phyloP scores from a whole-genome alignment of 345 rosid species.

The Aethionema arabicum region DNA sequence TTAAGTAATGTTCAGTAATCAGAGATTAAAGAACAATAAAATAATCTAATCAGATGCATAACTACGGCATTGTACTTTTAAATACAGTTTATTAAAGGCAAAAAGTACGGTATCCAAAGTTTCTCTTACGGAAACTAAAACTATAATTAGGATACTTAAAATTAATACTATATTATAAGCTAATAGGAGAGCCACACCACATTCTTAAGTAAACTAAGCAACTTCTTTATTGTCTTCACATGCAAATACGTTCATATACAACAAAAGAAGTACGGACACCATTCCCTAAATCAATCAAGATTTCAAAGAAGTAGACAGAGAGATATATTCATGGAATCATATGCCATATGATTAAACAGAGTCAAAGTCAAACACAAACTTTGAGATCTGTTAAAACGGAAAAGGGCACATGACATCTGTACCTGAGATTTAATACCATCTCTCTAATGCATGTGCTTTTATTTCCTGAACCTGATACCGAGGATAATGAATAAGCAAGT shows the following conservation, averaged over 20 bases:
- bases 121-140: constrained; percentile 28
- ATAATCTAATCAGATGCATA: constrained; percentile 15
- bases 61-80: constrained; percentile 33
- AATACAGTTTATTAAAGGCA: constrained; percentile 20
- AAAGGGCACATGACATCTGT: constrained; percentile 28
- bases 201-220: constrained; percentile 18
- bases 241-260: constrained; percentile 31
- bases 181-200: constrained; percentile 8
- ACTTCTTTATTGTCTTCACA: constrained; percentile 31
- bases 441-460: constrained; percentile 23
- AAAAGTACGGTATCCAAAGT: constrained; percentile 39
- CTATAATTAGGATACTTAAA: neutral
- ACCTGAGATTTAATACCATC: constrained; percentile 12
- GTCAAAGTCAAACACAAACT: constrained; percentile 32
- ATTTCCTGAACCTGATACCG: constrained; percentile 25
- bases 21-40: constrained; percentile 16
- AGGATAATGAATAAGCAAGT: constrained; percentile 18
- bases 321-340: constrained; percentile 16
- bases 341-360: constrained; percentile 25
- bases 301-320: neutral
- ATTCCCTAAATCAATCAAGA: constrained; percentile 14
- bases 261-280: constrained; percentile 23
- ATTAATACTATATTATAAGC: constrained; percentile 27
- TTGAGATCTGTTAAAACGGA: constrained; percentile 38
- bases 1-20: constrained; percentile 18